These are phyloP conservation scores for Lachnellula hyalina DNA, from an alignment of 2,329 filamentous ascomycete species.

Conservation along the genomic window DNA sequence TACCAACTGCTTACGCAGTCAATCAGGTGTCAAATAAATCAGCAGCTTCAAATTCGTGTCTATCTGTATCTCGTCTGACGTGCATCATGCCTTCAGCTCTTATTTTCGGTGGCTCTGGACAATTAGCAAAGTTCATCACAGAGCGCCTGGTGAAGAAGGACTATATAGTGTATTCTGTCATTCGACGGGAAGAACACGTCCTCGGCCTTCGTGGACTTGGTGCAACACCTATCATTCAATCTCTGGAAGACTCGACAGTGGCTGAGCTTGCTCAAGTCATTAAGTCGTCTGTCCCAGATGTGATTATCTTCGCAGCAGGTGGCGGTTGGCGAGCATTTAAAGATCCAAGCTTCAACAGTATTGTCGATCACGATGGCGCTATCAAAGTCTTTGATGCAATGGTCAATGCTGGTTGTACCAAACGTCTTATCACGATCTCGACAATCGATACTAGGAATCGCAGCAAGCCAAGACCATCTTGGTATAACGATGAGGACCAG, in stretches of 20 bases:
- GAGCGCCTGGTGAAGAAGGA: conserved; percentile 7
- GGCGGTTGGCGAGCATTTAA: conserved; percentile 24
- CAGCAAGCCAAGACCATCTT: conserved; percentile 35
- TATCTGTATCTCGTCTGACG: no score
- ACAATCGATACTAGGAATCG: conserved; percentile 41
- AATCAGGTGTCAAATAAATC: no score
- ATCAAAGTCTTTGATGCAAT: conserved; percentile 42
- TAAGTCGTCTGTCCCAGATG: conserved; percentile 28
- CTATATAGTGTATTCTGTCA: conserved; percentile 13
- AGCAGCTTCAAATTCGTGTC: no score
- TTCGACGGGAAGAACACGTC: conserved; percentile 26
- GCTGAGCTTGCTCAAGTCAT: conserved; percentile 36
- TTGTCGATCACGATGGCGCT: conserved; percentile 42
- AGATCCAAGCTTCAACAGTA: conserved; percentile 37
- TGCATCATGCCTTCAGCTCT: conserved; percentile 16
- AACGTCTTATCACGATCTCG: conserved; percentile 42
- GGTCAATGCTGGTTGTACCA: conserved; percentile 33
- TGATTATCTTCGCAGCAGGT: conserved; percentile 33
- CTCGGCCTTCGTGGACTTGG: conserved; percentile 36
- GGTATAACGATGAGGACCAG: conserved; percentile 38
- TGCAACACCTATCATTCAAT: conserved; percentile 39
- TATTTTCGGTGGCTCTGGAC: conserved; percentile 17
- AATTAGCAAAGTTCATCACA: conserved; percentile 15
- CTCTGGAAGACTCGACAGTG: conserved; percentile 36
- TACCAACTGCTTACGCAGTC: no score